phyloP scores from a whole-genome alignment of 805 yeast genomes.

The Kodamaea fukazawae region DNA sequence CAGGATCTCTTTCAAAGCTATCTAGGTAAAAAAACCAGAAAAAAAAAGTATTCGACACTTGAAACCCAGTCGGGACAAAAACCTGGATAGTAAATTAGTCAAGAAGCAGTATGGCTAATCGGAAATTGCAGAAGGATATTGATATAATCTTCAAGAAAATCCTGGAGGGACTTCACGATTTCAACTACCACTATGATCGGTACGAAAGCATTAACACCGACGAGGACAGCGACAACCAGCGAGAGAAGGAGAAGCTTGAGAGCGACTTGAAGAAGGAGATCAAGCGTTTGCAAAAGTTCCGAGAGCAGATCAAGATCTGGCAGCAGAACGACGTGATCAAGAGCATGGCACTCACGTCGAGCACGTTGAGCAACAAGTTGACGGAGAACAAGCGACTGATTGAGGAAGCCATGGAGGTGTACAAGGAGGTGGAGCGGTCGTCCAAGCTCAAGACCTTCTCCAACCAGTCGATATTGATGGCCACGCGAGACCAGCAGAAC shows the following conservation, averaged over 20 bases:
- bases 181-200: constrained; percentile 44
- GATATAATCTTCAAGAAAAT: constrained; percentile 39
- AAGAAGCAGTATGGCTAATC: constrained; percentile 4
- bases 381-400: constrained; percentile 39
- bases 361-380: constrained; percentile 19
- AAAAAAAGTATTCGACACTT: constrained; percentile 2
- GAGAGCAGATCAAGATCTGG: constrained; percentile 47
- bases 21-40: background rate
- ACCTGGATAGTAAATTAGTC: constrained; percentile 1
- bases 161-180: constrained; percentile 44
- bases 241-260: constrained; percentile 43
- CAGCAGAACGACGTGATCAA: constrained; percentile 30
- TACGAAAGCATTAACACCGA: constrained; percentile 34
- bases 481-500: constrained; percentile 28
- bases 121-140: constrained; percentile 12
- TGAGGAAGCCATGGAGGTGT: constrained; percentile 46
- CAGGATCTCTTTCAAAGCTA: background rate
- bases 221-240: constrained; percentile 40
- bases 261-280: constrained; percentile 45
- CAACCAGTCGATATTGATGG: constrained; percentile 45
- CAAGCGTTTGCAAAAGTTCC: constrained; percentile 43
- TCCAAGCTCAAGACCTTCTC: constrained; percentile 45
- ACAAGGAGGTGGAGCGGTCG: constrained; percentile 42
- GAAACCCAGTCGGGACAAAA: too few relatives aligned
- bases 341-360: constrained; percentile 12